phyloP scores from a whole-genome alignment of 768 basidiomycete genomes.

The Steccherinum ochraceum region DNA sequence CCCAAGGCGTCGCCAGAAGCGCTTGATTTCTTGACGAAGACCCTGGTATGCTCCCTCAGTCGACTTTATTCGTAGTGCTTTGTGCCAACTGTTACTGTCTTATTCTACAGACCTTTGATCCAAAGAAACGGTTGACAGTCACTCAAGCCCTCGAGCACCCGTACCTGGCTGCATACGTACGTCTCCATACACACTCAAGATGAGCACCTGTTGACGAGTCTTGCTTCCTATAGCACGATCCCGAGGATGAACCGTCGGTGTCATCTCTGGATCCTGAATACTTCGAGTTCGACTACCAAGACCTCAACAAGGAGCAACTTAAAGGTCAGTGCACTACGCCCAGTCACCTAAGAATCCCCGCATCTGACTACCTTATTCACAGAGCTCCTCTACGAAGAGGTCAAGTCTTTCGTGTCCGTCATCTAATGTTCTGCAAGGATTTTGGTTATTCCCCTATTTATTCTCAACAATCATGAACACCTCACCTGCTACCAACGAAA shows the following conservation, averaged over 20 bases:
- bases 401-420: slow-evolving; percentile 64
- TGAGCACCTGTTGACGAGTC: background rate
- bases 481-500: too few relatives aligned
- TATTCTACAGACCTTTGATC: slow-evolving; percentile 69
- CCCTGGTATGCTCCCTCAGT: slow-evolving; percentile 39
- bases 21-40: slow-evolving; percentile 66
- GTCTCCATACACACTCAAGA: slow-evolving; percentile 17
- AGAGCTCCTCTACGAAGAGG: slow-evolving; percentile 79
- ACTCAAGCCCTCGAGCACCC: slow-evolving; percentile 81
- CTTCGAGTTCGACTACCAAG: slow-evolving; percentile 83
- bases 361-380: background rate
- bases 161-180: slow-evolving; percentile 70
- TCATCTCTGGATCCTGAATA: slow-evolving; percentile 75
- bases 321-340: slow-evolving; percentile 43
- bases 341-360: too few relatives aligned
- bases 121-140: slow-evolving; percentile 78
- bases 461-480: too few relatives aligned
- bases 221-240: slow-evolving; percentile 54
- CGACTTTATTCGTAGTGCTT: background rate
- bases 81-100: background rate
- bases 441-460: too few relatives aligned
- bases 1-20: slow-evolving; percentile 71
- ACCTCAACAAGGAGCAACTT: slow-evolving; percentile 67
- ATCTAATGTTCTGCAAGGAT: too few relatives aligned
- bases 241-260: slow-evolving; percentile 85